phyloP scores from a whole-genome alignment of 768 basidiomycete species.

The Podaxis mareebaensis region DNA sequence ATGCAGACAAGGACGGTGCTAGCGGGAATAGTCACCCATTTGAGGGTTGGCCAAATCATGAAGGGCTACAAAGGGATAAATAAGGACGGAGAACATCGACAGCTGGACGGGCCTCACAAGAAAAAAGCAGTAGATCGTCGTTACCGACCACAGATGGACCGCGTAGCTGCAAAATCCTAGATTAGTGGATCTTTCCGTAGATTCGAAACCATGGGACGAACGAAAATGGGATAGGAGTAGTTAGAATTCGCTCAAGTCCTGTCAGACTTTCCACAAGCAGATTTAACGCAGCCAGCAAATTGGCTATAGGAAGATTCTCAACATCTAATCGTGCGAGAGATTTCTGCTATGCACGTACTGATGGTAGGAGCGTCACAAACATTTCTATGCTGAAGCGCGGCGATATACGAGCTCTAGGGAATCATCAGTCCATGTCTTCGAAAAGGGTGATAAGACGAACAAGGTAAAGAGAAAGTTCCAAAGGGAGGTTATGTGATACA shows the following conservation, averaged over 20 bases:
- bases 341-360: constrained; percentile 37
- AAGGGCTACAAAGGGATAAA: constrained; percentile 47
- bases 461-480: constrained; percentile 70
- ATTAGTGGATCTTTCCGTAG: neutral
- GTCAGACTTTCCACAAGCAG: constrained; percentile 66
- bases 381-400: constrained; percentile 59
- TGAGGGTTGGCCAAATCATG: constrained; percentile 55
- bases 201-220: constrained; percentile 28
- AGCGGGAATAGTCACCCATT: constrained; percentile 67
- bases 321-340: neutral
- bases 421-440: constrained; percentile 3
- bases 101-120: constrained; percentile 41
- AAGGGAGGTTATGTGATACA: constrained; percentile 61
- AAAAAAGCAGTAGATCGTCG: constrained; percentile 57
- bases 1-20: constrained; percentile 50
- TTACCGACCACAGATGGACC: constrained; percentile 68
- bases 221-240: constrained; percentile 79
- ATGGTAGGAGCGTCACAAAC: constrained; percentile 58
- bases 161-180: constrained; percentile 47
- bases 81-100: neutral
- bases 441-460: constrained; percentile 34
- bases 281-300: constrained; percentile 47
- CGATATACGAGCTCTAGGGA: constrained; percentile 66
- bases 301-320: constrained; percentile 32
- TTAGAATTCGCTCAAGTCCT: constrained; percentile 71